Evolutionary conservation across 2,329 filamentous ascomycete genomes (phyloP), one percentile per base, ranked within the genome.

Genomic region (Westerdykella aurantiaca): DNA sequence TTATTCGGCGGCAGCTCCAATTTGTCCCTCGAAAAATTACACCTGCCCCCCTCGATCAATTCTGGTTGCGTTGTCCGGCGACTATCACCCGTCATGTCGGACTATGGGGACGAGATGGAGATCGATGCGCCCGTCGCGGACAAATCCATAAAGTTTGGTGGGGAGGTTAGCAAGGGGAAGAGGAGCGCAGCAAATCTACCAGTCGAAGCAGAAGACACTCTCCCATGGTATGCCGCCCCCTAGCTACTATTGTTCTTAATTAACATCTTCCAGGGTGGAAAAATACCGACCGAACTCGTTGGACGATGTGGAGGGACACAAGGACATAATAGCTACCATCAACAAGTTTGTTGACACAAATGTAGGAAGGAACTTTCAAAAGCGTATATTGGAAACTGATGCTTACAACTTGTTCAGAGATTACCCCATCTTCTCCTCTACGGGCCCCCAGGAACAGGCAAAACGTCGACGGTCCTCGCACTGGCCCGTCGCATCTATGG

Each of bases 271-370:
- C 1, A 89, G 86, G 90, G 89, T 98, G 7, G 93, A 98, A 66
- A 98, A 98, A 63, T 98, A 97, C 70, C 82, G 93, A 42, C 93
- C 93, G 14, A 83, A 83, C 49, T 88, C 86, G 1, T 80, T 98
- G 37, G 81, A 85, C 55, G 93, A 98, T 69, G 93, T 98, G 45
- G 95, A 89, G 3, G 93, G 93, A 16, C 93, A 98, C 69, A 86
- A 96, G 64, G 93, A 98, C 69, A 97, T 98, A 61, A 82, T 98
- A 51, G 83, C 90, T 4, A 98, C 93, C 2, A 95, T 98, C 72
- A 96, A 96, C 76, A 93, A 90, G 67, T 98, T 98, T 60, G 81
- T 98, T 63, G 90, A 97, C 64, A 80, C 87, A 45, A 97, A 98
- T 71, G 79, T 82, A 69, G 23, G 68, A 42, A 18, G 13, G 12